Evolutionary conservation across 1,139 yeast genomes (phyloP), one percentile per base, ranked within the genome.

Genomic region (Chernovozyma sophiae-reginae): DNA sequence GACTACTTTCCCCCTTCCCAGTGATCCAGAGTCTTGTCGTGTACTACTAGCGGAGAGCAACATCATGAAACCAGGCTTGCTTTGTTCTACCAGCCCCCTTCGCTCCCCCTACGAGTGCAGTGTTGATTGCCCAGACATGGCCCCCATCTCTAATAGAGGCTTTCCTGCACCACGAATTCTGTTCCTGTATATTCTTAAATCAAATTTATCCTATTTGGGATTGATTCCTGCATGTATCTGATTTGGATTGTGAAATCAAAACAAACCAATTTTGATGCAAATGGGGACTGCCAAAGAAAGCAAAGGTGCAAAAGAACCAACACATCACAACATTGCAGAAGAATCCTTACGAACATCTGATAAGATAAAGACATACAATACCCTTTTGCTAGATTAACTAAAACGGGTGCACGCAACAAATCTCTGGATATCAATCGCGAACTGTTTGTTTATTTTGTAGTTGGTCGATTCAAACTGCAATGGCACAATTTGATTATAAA

Each of bases 201-300:
- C 6, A 25, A 31, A 34, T 34, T 25, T 16, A 16, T 32, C 37
- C 37, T 15, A 34, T 31, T 32, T 18, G 37, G 37, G 37, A 31
- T 12, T 17, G 4, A 18, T 32, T n/a, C 37, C 37, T 34, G 37
- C 24, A 34, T 31, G 17, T 26, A 13, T 12, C 26, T 7, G 7
- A 14, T 22, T 22, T 17, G 18, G 4, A 14, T 25, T n/a, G n/a
- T n/a, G 20, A 34, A 34, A 34, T 34, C 37, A 34, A 34, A 34
- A 34, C 37, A 34, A 34, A 31, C 37, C 29, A 7, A 8, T 14
- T 12, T 17, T 7, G 7, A 14, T 22, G n/a, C 14, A 12, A 8
- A 14, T 25, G n/a, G n/a, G n/a, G 20, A 34, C 31, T 32, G 31
- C 37, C 31, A 34, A 34, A 34, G 36, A 34, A 34, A 31, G 36